Evolutionary conservation across 2,329 filamentous ascomycete species (phyloP).

Genomic region (Ascochyta clinopodiicola): DNA sequence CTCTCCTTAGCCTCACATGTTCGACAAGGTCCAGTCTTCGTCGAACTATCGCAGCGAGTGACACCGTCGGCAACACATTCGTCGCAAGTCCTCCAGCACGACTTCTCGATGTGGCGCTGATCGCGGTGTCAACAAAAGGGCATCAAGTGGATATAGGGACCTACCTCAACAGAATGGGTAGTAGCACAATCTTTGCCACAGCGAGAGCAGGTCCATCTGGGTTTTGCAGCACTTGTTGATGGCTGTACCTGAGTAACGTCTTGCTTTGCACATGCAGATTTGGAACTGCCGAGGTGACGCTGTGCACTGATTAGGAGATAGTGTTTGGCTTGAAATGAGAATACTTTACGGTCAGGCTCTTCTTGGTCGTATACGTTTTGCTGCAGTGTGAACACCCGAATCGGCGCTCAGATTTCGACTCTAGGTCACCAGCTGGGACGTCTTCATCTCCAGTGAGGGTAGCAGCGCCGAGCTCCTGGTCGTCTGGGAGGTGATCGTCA

Average conservation of each 20-base stretch:
- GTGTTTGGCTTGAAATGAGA: background rate
- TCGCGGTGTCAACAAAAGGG: background rate
- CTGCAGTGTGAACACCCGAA: conserved; percentile 1
- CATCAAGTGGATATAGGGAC: background rate
- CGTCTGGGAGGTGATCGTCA: background rate
- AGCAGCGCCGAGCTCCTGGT: background rate
- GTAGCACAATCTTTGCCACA: conserved; percentile 3
- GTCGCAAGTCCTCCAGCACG: conserved; percentile 26
- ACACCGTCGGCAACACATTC: conserved; percentile 15
- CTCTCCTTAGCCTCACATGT: conserved; percentile 9
- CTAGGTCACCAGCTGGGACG: background rate
- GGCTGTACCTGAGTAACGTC: background rate
- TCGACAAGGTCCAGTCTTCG: conserved; percentile 8
- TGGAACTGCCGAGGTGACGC: conserved; percentile 1
- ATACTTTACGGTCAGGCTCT: background rate
- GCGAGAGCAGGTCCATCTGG: conserved; percentile 6
- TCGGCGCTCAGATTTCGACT: background rate
- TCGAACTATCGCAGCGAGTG: conserved; percentile 13
- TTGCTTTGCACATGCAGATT: background rate
- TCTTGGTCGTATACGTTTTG: background rate
- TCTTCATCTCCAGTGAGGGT: background rate
- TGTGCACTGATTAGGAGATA: background rate
- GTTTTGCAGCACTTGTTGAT: background rate
- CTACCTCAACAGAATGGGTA: background rate
- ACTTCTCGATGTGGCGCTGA: conserved; percentile 13